Conservation (phyloP, 2,329 filamentous ascomycete genomes). For the Neodidymelliopsis sp. region DNA sequence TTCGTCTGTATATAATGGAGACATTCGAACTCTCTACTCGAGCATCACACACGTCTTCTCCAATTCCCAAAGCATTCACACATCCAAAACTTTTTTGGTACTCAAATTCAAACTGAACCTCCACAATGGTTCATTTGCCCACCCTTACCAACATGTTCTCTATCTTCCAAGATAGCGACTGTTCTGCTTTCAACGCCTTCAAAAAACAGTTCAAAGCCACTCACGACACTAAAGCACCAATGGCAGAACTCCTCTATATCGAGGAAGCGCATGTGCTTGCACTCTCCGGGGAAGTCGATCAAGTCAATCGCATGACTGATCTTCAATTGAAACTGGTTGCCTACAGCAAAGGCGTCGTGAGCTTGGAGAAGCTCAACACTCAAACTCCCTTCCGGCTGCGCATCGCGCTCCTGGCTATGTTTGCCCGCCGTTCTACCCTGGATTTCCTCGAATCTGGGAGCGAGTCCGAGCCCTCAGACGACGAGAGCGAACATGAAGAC, state of each 20-base stretch:
- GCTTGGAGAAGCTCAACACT: background rate
- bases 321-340: background rate
- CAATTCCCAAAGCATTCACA: too few relatives aligned
- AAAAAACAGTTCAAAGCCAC: background rate
- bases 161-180: background rate
- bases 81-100: background rate
- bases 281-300: background rate
- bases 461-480: background rate
- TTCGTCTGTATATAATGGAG: too few relatives aligned
- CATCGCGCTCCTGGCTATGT: background rate
- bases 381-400: background rate
- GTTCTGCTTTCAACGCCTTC: background rate
- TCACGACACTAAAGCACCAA: background rate
- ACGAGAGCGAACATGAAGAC: background rate
- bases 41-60: too few relatives aligned
- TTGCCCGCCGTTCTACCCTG: background rate
- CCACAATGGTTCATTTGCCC: background rate
- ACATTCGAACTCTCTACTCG: too few relatives aligned
- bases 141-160: background rate
- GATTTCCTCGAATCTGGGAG: background rate
- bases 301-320: background rate
- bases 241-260: background rate
- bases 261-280: background rate
- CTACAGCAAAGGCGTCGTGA: background rate
- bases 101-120: background rate